Conservation (phyloP, 1,284 basidiomycete species). For the Moniliophthora roreri region DNA sequence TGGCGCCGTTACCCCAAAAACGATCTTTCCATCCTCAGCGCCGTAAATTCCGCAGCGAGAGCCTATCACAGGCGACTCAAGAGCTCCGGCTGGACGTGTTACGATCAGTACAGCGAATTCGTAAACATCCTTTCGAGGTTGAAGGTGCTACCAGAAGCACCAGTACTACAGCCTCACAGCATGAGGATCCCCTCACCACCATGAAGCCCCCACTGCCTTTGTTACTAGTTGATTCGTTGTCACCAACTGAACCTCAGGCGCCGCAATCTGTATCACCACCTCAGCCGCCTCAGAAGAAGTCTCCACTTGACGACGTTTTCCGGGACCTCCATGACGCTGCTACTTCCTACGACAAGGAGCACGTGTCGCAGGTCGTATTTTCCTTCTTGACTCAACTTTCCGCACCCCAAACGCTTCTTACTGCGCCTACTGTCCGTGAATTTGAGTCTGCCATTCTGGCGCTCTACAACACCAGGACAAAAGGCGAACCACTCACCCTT, state of each 20-base stretch:
- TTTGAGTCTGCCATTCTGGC: conserved; percentile 72
- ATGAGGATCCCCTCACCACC: conserved; percentile 3
- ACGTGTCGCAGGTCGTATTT: conserved; percentile 15
- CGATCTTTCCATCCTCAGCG: conserved; percentile 31
- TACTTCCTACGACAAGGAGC: conserved; percentile 9
- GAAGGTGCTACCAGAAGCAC: not conserved
- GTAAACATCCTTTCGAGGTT: conserved; percentile 52
- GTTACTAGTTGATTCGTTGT: not conserved
- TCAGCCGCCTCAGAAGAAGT: conserved; percentile 16
- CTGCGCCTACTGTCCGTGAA: conserved; percentile 33
- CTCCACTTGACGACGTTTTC: conserved; percentile 13
- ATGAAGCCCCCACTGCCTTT: not conserved
- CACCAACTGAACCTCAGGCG: conserved; percentile 25
- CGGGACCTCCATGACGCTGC: conserved; percentile 1
- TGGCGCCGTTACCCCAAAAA: conserved; percentile 24
- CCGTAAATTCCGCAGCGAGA: conserved; percentile 55
- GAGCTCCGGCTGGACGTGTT: conserved; percentile 55
- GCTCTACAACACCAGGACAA: conserved; percentile 45
- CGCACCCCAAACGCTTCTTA: conserved; percentile 13
- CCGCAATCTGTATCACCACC: conserved; percentile 28
- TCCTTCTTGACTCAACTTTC: conserved; percentile 14
- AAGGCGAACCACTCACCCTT: conserved; percentile 56
- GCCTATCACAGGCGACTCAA: conserved; percentile 46
- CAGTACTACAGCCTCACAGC: conserved; percentile 6
- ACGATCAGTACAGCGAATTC: conserved; percentile 54